Evolutionary conservation across 2,329 filamentous ascomycete species (phyloP).

Genomic region (Aspergillus thermomutatus): DNA sequence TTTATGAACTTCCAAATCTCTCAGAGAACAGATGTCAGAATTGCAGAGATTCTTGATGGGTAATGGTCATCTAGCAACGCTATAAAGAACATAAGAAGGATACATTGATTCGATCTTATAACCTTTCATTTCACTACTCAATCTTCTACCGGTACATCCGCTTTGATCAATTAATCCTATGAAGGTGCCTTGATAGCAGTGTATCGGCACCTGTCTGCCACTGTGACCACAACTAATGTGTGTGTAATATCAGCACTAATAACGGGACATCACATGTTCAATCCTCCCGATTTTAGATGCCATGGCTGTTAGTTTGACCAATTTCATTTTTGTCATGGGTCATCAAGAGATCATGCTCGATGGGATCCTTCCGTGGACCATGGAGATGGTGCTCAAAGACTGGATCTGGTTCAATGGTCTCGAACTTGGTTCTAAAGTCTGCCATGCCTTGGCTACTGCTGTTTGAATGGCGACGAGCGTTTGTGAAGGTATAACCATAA

Average conservation of each 20-base stretch:
- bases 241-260: too few species aligned
- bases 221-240: too few species aligned
- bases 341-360: constrained; percentile 11
- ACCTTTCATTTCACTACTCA: neutral
- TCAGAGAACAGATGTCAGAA: neutral
- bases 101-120: neutral
- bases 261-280: too few species aligned
- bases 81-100: neutral
- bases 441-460: constrained; percentile 71
- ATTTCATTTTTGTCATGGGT: constrained; percentile 44
- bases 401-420: constrained; percentile 81
- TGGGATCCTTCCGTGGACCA: constrained; percentile 56
- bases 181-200: too few species aligned
- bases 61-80: neutral
- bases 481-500: constrained; percentile 76
- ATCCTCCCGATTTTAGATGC: constrained; percentile 12
- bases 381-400: constrained; percentile 87
- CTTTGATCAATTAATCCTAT: neutral
- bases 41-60: neutral
- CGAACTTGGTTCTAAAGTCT: constrained; percentile 96
- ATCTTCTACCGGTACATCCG: neutral
- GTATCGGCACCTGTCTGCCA: too few species aligned
- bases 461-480: constrained; percentile 89
- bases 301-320: constrained; percentile 33
- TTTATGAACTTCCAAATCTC: neutral